Percentiles rank a stretch among this genome's conserved stretches.
Conservation (phyloP, 768 basidiomycete genomes). For the Trichaptum fuscoviolaceum region DNA sequence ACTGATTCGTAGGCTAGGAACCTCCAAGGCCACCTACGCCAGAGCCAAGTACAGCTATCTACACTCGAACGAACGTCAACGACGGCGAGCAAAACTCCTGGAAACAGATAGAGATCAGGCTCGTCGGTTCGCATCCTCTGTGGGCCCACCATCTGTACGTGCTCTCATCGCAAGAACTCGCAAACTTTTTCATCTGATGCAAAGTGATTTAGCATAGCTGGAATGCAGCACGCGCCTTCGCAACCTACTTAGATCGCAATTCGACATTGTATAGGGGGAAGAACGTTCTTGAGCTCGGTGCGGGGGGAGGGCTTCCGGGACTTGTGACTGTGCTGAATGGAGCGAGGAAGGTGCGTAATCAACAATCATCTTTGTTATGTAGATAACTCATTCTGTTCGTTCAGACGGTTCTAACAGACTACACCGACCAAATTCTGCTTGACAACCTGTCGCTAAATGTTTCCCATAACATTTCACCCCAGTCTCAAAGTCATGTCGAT, state of each 20-base stretch:
- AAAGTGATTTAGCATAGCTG: conserved; percentile 41
- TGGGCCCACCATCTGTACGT: conserved; percentile 78
- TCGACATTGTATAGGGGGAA: conserved; percentile 37
- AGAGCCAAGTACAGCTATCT: conserved; percentile 48
- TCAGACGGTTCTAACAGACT: conserved; percentile 86
- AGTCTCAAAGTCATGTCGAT: conserved; percentile 15
- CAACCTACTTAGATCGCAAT: conserved; percentile 60
- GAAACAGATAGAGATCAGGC: conserved; percentile 50
- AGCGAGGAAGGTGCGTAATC: conserved; percentile 52
- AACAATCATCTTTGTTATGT: background rate
- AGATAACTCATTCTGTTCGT: background rate
- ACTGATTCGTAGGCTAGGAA: conserved; percentile 45
- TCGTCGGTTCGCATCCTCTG: conserved; percentile 76
- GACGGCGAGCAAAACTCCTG: conserved; percentile 20
- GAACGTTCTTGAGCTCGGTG: conserved; percentile 82
- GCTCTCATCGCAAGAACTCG: background rate
- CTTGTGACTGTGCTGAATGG: conserved; percentile 69
- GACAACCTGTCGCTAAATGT: conserved; percentile 75
- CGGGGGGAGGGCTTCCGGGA: conserved; percentile 87
- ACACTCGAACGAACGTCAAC: conserved; percentile 29
- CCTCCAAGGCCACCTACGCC: conserved; percentile 64
- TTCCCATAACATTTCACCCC: conserved; percentile 40
- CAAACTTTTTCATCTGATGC: background rate
- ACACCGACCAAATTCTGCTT: conserved; percentile 74
- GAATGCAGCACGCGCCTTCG: conserved; percentile 74